phyloP scores from a whole-genome alignment of 768 basidiomycete species.

The Lentinula aciculospora region DNA sequence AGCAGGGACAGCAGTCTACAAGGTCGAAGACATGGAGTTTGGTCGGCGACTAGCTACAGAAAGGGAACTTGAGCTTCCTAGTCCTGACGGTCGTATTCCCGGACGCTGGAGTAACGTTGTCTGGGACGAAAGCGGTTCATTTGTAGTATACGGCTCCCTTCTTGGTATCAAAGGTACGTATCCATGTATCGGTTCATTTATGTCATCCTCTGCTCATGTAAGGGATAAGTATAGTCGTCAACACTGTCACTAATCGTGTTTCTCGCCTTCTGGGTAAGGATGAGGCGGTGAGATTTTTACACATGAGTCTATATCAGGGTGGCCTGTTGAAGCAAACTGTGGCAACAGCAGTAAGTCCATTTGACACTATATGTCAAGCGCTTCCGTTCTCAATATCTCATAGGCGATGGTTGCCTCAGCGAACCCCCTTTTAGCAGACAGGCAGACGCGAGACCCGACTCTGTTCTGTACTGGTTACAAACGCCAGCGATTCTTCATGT shows the following conservation, averaged over 20 bases:
- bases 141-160: constrained; percentile 89
- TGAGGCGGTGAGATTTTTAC: constrained; percentile 86
- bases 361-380: neutral
- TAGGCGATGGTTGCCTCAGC: constrained; percentile 94
- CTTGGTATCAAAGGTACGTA: constrained; percentile 87
- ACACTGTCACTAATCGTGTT: constrained; percentile 91
- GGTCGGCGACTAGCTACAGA: constrained; percentile 93
- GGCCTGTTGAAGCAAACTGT: constrained; percentile 80
- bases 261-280: constrained; percentile 87
- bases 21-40: constrained; percentile 98
- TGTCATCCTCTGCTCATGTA: constrained; percentile 47
- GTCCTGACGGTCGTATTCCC: constrained; percentile 64
- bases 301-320: constrained; percentile 89
- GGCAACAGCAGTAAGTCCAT: constrained; percentile 64
- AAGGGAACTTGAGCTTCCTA: constrained; percentile 82
- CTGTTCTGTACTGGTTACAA: constrained; percentile 93
- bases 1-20: constrained; percentile 88
- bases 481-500: constrained; percentile 89
- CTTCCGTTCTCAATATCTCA: neutral
- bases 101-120: constrained; percentile 83
- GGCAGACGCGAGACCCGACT: constrained; percentile 81
- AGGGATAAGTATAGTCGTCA: constrained; percentile 80
- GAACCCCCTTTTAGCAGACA: constrained; percentile 90
- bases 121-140: constrained; percentile 98
- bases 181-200: neutral